Conservation (phyloP, 2,329 filamentous ascomycete species). For the Verticillium zaregamsianum region DNA sequence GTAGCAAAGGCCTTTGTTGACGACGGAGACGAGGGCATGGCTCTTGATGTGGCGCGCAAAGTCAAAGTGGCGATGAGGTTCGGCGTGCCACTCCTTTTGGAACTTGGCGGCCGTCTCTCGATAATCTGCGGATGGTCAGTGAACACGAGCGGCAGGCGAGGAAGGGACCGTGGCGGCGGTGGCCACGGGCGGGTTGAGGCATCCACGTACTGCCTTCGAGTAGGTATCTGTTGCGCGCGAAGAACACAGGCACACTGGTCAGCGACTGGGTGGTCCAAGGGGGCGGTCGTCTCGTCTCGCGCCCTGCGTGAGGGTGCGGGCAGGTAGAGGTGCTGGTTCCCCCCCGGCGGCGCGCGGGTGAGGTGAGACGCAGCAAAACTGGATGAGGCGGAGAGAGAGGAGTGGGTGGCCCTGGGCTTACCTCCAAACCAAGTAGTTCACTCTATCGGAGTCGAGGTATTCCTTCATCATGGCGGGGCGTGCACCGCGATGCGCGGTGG, state of each 20-base stretch:
- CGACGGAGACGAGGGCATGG: constrained; percentile 57
- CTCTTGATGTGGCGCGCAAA: constrained; percentile 63
- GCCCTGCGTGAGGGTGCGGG: neutral
- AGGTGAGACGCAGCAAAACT: constrained; percentile 15
- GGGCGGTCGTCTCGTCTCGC: neutral
- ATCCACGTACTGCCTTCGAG: constrained; percentile 57
- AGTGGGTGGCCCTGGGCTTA: constrained; percentile 39
- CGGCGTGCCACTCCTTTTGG: constrained; percentile 64
- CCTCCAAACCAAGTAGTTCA: constrained; percentile 71
- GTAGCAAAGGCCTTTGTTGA: constrained; percentile 62
- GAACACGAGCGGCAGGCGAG: neutral
- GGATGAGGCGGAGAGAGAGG: constrained; percentile 5
- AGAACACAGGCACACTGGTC: neutral
- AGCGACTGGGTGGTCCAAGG: neutral
- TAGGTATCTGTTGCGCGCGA: constrained; percentile 42
- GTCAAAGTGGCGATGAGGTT: constrained; percentile 58
- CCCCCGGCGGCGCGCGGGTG: neutral
- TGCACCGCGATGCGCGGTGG: constrained; percentile 13
- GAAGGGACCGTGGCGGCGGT: neutral
- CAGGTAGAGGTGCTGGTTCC: too few species aligned
- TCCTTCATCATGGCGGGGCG: constrained; percentile 48
- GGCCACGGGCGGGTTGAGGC: neutral
- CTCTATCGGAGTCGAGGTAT: constrained; percentile 60
- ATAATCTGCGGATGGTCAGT: constrained; percentile 47
- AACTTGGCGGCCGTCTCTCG: constrained; percentile 64